A percentile compares a stretch with the other conserved stretches of the same genome.
phyloP scores from a whole-genome alignment of 1,139 yeast species.

The Suhomyces choctaworum region DNA sequence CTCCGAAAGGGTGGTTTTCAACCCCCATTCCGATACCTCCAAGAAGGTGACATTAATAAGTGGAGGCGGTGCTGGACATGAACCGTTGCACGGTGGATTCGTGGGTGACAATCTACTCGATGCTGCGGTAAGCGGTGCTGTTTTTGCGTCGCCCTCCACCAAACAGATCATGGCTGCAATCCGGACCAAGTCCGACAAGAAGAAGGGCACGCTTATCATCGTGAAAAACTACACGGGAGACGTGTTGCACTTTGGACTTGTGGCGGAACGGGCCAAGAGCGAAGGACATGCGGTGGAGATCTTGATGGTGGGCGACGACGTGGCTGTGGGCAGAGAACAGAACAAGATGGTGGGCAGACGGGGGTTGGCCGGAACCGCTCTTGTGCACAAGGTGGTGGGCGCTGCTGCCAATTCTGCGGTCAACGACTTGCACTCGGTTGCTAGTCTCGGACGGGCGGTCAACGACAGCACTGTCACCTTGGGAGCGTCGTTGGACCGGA shows the following conservation, averaged over 20 bases:
- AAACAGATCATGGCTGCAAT: slow-evolving; percentile 78
- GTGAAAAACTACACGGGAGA: slow-evolving; percentile 95
- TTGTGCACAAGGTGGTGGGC: slow-evolving; percentile 85
- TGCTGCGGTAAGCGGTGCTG: slow-evolving; percentile 86
- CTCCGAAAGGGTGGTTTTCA: slow-evolving; percentile 66
- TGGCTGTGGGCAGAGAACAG: slow-evolving; percentile 83
- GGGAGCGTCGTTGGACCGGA: slow-evolving; percentile 87
- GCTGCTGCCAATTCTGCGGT: slow-evolving; percentile 52
- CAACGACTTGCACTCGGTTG: slow-evolving; percentile 48
- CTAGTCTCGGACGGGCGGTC: slow-evolving; percentile 58
- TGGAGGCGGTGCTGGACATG: slow-evolving; percentile 97
- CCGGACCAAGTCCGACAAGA: slow-evolving; percentile 56
- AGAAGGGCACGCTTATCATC: slow-evolving; percentile 68
- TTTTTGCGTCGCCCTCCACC: slow-evolving; percentile 91
- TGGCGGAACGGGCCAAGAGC: slow-evolving; percentile 82
- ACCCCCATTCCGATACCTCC: slow-evolving; percentile 34
- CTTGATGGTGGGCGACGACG: slow-evolving; percentile 83
- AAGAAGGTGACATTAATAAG: slow-evolving; percentile 70
- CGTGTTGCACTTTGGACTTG: slow-evolving; percentile 86
- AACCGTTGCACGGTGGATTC: slow-evolving; percentile 89
- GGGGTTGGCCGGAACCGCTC: slow-evolving; percentile 87
- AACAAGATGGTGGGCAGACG: slow-evolving; percentile 92
- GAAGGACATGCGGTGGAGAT: slow-evolving; percentile 71
- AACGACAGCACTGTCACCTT: slow-evolving; percentile 74
- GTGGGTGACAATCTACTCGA: slow-evolving; percentile 81